Conservation (phyloP, 306 rosid species). For the Cicer judaicum region DNA sequence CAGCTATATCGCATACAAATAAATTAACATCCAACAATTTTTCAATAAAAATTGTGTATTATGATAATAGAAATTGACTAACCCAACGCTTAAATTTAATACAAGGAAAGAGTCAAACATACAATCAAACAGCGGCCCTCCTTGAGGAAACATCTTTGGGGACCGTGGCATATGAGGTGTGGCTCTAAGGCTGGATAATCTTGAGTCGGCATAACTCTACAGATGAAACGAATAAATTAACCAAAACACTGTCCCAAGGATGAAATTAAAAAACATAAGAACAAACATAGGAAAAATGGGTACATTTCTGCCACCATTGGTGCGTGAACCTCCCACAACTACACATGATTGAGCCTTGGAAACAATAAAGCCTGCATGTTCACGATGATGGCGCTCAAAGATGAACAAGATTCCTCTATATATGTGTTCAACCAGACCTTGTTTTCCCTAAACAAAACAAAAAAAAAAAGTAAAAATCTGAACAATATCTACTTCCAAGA, state of each 20-base stretch:
- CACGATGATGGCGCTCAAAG: slow-evolving; percentile 94
- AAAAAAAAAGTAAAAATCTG: not conserved
- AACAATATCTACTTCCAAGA: slow-evolving; percentile 34
- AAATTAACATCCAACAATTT: slow-evolving; percentile 27
- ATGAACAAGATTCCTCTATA: slow-evolving; percentile 85
- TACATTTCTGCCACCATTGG: slow-evolving; percentile 87
- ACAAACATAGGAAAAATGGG: slow-evolving; percentile 29
- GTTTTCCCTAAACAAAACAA: slow-evolving; percentile 72
- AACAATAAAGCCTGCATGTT: slow-evolving; percentile 97
- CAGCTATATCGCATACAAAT: slow-evolving; percentile 61
- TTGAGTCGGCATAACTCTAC: slow-evolving; percentile 80
- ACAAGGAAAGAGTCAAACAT: slow-evolving; percentile 42
- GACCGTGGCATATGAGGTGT: slow-evolving; percentile 83
- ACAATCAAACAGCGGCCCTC: slow-evolving; percentile 75
- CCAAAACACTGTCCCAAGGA: slow-evolving; percentile 15
- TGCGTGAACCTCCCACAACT: slow-evolving; percentile 94
- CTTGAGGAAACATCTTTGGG: slow-evolving; percentile 73
- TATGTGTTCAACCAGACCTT: slow-evolving; percentile 98
- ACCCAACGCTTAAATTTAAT: not conserved
- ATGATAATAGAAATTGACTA: not conserved
- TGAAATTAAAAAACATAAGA: slow-evolving; percentile 10
- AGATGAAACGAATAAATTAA: slow-evolving; percentile 22
- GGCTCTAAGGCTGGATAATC: slow-evolving; percentile 61
- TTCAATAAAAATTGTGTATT: not conserved
- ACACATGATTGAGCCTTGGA: slow-evolving; percentile 85